These are phyloP conservation scores for Epichloe typhina DNA, from an alignment of 2,329 filamentous ascomycete genomes.

Conservation along the genomic window DNA sequence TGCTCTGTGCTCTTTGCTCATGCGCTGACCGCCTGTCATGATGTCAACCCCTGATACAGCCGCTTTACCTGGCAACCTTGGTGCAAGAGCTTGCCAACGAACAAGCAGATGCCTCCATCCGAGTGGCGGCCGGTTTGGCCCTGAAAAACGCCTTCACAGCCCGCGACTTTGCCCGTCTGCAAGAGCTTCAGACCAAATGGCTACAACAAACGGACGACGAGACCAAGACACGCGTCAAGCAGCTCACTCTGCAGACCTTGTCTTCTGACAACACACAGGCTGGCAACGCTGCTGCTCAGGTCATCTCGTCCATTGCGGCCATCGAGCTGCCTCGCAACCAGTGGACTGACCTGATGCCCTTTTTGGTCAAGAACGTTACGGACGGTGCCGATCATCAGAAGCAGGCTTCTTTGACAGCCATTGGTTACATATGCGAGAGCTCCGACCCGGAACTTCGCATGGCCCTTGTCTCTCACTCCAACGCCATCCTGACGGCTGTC, in stretches of 20 bases:
- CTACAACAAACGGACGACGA: constrained; percentile 65
- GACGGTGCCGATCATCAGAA: constrained; percentile 78
- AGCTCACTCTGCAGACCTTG: constrained; percentile 78
- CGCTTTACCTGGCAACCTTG: constrained; percentile 83
- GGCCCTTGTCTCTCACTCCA: constrained; percentile 74
- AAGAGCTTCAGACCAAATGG: constrained; percentile 91
- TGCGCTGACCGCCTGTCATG: not conserved
- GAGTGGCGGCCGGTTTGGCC: constrained; percentile 88
- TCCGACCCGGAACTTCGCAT: constrained; percentile 78
- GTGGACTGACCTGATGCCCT: constrained; percentile 85
- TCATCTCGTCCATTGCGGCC: constrained; percentile 85
- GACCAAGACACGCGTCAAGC: constrained; percentile 80
- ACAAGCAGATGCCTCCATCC: constrained; percentile 65
- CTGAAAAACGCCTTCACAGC: constrained; percentile 97
- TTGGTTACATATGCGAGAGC: constrained; percentile 96
- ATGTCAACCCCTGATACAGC: constrained; percentile 35
- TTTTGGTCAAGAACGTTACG: constrained; percentile 84
- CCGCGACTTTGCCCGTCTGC: constrained; percentile 75
- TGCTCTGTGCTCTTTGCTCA: not conserved
- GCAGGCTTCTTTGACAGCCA: constrained; percentile 87
- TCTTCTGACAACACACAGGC: constrained; percentile 67
- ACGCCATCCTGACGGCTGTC: constrained; percentile 93
- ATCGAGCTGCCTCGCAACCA: constrained; percentile 89
- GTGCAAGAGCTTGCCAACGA: constrained; percentile 93
- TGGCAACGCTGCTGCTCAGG: constrained; percentile 81